These are phyloP conservation scores for Paramecium biaurelia DNA, from an alignment of 73 alveolate species.

Conservation along the genomic window DNA sequence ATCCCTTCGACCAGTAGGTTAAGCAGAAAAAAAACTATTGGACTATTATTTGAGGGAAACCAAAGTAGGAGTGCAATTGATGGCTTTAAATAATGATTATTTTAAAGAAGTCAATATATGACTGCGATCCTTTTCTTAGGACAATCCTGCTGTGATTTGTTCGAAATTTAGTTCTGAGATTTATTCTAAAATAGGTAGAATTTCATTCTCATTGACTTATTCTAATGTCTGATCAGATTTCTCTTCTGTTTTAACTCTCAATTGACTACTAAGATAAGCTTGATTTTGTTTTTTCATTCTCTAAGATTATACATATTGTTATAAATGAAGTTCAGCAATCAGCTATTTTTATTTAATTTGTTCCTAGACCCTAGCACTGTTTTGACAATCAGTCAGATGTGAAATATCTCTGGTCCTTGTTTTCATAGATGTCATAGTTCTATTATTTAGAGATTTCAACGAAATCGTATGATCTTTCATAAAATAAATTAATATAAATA, in stretches of 20 bases:
- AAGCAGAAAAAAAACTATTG: background rate
- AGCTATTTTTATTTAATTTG: background rate
- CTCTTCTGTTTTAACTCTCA: background rate
- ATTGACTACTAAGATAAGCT: background rate
- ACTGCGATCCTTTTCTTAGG: background rate
- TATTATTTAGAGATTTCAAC: background rate
- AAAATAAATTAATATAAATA: background rate
- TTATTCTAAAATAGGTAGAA: background rate
- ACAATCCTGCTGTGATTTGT: background rate
- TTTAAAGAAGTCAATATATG: background rate
- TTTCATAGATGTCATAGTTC: background rate
- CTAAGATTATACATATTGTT: background rate
- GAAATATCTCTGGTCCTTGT: background rate
- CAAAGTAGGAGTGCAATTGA: background rate
- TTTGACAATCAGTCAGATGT: background rate
- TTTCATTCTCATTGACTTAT: background rate
- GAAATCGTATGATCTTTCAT: background rate
- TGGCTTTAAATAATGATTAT: background rate
- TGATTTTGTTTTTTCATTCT: background rate
- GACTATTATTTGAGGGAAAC: background rate
- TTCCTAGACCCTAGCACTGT: background rate
- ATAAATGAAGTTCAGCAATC: background rate
- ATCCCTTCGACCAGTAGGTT: slow-evolving; percentile 45
- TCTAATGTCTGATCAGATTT: background rate
- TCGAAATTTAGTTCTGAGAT: background rate